phyloP scores from a whole-genome alignment of 2,329 filamentous ascomycete species.

The Bretziella fagacearum region DNA sequence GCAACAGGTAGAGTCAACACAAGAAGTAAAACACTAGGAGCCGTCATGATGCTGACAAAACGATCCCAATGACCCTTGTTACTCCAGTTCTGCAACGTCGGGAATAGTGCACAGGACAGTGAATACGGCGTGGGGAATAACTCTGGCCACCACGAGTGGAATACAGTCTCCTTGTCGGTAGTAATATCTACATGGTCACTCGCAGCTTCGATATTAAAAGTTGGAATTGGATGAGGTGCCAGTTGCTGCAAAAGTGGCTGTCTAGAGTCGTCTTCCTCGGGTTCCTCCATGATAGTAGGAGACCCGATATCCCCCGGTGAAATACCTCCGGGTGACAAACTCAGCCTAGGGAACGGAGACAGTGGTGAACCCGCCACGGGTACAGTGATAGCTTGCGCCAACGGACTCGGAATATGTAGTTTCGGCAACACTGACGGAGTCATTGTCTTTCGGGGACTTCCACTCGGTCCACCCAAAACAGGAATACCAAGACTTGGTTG shows the following conservation, averaged over 20 bases:
- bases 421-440: slow-evolving; percentile 10
- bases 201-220: slow-evolving; percentile 3
- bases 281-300: slow-evolving; percentile 9
- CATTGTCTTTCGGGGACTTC: slow-evolving; percentile 8
- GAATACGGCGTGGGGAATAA: slow-evolving; percentile 55
- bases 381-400: slow-evolving; percentile 24
- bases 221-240: slow-evolving; percentile 1
- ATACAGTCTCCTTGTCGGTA: not conserved
- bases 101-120: slow-evolving; percentile 62
- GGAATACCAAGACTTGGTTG: not conserved
- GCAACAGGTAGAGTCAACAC: slow-evolving; percentile 85
- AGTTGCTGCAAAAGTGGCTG: not conserved
- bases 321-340: slow-evolving; percentile 18
- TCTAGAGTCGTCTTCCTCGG: not conserved
- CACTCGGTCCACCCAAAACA: not conserved
- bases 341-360: slow-evolving; percentile 31
- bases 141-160: slow-evolving; percentile 57
- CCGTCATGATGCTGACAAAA: slow-evolving; percentile 61
- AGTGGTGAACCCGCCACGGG: slow-evolving; percentile 23
- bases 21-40: slow-evolving; percentile 79
- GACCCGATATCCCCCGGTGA: slow-evolving; percentile 1
- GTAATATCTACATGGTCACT: not conserved
- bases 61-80: slow-evolving; percentile 77
- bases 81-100: slow-evolving; percentile 66
- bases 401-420: slow-evolving; percentile 35